Evolutionary conservation across 768 basidiomycete genomes (phyloP), one percentile per base, ranked within the genome.

Genomic region (Hygrocybe coccinea): DNA sequence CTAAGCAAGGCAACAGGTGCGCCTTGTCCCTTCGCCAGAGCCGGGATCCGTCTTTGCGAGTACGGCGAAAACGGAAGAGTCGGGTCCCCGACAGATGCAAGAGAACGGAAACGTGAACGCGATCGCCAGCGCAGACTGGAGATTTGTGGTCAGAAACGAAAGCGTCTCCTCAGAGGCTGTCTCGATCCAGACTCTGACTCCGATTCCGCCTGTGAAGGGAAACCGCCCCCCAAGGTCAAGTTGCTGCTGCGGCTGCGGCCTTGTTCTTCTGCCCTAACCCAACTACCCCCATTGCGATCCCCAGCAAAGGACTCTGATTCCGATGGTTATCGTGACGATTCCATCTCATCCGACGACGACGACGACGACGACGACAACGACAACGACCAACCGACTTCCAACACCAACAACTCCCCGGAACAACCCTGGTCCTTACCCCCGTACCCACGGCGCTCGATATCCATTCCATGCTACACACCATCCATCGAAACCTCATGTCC

Each of bases 21-120:
- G 5, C 82, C 84, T 0, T 90, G 88, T 69, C 88, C 88, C 4
- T 91, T 91, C 66, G 73, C 84, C 5, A 76, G 82, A 56, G 84
- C 80, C 1, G 86, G 87, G n/a, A 85, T 91, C 49, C 76, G 82
- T 36, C 77, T 88, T 2, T 85, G 80, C 65, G 82, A 89, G 44
- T 87, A 87, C 65, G 74, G 73, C 17, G 80, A 83, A 64, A 73
- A 75, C 55, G 78, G 79, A 34, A 80, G 70, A 62, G 62, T 64
- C 39, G 71, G 64, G 56, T 53, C 59, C 53, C 56, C 53, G 51
- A 24, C 19, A 38, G 54, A 49, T 2, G 29, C 52, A 33, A 63
- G 64, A 35, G 64, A 74, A 50, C 64, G 69, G 58, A 63, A 63
- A 59, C 67, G 61, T 59, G 61, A 65, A 33, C 63, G 60, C 37